A percentile compares a stretch with the other conserved stretches of the same genome.
Conservation (phyloP, 2,329 filamentous ascomycete species). For the Thermoascus crustaceus region DNA sequence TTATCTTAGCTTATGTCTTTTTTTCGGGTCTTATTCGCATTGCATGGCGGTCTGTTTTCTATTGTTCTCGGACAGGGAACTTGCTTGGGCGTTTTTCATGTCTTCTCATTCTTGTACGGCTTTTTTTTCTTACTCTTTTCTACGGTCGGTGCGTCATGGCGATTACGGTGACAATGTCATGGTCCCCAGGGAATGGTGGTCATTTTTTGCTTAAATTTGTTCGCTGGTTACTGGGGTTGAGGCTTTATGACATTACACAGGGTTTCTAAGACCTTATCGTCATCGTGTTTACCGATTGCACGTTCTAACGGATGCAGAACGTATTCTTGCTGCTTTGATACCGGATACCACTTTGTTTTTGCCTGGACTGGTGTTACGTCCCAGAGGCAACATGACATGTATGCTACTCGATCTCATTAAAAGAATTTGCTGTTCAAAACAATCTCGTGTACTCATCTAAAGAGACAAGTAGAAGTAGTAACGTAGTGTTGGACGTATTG, state of each 20-base stretch:
- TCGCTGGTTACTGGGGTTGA: neutral
- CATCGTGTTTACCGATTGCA: conserved; percentile 1
- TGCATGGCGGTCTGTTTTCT: conserved; percentile 22
- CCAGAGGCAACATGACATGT: neutral
- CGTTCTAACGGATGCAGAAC: neutral
- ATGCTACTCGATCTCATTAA: neutral
- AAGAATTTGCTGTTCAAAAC: neutral
- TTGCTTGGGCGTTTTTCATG: conserved; percentile 10
- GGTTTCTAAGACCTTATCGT: neutral
- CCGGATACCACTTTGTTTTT: conserved; percentile 6
- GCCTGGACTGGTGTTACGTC: neutral
- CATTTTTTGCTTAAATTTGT: conserved; percentile 5
- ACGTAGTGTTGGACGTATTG: too few species aligned
- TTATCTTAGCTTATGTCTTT: conserved; percentile 5
- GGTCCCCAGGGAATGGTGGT: neutral
- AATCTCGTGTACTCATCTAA: too few species aligned
- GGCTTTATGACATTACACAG: conserved; percentile 1
- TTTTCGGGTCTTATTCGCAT: conserved; percentile 19
- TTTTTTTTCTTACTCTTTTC: conserved; percentile 13
- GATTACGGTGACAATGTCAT: conserved; percentile 5
- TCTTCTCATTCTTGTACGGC: conserved; percentile 27
- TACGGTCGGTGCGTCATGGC: conserved; percentile 15
- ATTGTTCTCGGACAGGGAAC: conserved; percentile 11
- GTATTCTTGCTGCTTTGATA: conserved; percentile 7
- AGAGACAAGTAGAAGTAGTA: too few species aligned